A percentile compares a stretch with the other conserved stretches of the same genome.
These are phyloP conservation scores for Aspergillus aculeatus DNA, from an alignment of 2,329 filamentous ascomycete species.

Conservation along the genomic window DNA sequence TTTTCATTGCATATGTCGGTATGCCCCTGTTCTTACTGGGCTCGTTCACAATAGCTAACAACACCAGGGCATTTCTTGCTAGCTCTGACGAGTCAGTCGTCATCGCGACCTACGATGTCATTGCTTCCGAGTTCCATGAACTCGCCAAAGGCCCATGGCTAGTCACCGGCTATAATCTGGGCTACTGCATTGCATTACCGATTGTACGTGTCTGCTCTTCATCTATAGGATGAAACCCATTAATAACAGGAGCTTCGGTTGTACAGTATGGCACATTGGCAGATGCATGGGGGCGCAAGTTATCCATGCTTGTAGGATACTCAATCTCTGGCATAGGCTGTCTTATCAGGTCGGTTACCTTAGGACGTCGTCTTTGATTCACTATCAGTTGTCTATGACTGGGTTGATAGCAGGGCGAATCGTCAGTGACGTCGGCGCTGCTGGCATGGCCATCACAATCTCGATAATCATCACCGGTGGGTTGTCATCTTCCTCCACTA, in stretches of 20 bases:
- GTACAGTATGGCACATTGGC: background rate
- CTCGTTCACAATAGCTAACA: background rate
- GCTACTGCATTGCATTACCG: slow-evolving; percentile 3
- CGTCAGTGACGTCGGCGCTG: too few relatives aligned
- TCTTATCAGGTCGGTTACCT: background rate
- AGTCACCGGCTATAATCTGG: slow-evolving; percentile 2
- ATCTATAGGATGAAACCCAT: background rate
- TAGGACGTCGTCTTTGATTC: background rate
- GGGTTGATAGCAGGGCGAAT: background rate
- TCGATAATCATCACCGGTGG: too few relatives aligned
- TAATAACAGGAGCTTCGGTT: background rate
- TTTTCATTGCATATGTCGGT: slow-evolving; percentile 3
- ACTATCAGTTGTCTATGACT: background rate
- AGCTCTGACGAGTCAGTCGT: slow-evolving; percentile 3
- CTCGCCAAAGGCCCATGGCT: background rate
- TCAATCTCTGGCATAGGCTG: background rate
- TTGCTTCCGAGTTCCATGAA: slow-evolving; percentile 1
- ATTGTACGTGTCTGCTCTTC: background rate
- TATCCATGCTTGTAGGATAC: background rate
- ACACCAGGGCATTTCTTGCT: background rate
- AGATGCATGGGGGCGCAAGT: background rate
- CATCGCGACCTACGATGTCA: slow-evolving; percentile 3
- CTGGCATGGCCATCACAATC: too few relatives aligned
- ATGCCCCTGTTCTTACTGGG: background rate
- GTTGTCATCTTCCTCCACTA: background rate